A percentile compares a stretch with the other conserved stretches of the same genome.
phyloP scores from a whole-genome alignment of 2,329 filamentous ascomycete species.

The Coniochaeta sp. region DNA sequence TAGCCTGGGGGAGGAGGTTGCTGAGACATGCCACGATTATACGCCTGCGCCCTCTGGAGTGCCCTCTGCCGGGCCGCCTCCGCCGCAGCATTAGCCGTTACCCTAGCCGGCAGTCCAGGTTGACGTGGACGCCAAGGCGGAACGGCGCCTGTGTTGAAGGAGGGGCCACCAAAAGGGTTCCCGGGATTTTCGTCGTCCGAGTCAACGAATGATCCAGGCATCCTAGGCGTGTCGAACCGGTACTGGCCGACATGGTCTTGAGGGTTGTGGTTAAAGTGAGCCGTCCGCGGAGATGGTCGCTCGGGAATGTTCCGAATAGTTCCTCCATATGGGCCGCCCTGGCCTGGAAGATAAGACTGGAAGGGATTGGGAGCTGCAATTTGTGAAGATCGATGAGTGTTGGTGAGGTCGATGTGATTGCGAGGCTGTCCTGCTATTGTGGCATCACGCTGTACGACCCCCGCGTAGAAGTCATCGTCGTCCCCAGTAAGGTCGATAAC shows the following conservation, averaged over 20 bases:
- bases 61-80: neutral
- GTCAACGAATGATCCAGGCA: neutral
- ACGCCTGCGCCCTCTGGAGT: neutral
- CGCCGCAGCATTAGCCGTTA: no score
- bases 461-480: neutral
- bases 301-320: neutral
- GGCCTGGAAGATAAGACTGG: neutral
- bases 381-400: neutral
- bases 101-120: no score
- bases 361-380: neutral
- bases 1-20: neutral
- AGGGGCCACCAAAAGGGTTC: no score
- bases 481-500: constrained; percentile 20
- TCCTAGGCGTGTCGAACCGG: neutral
- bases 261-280: neutral
- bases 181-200: neutral
- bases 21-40: no score
- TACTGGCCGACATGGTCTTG: no score
- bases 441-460: neutral
- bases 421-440: neutral
- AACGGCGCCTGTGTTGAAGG: neutral
- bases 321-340: neutral
- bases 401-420: neutral
- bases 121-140: neutral
- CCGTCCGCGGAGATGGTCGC: neutral